Evolutionary conservation across 371 early-diverging fungal genomes (phyloP).

Genomic region (Actinomucor elegans): DNA sequence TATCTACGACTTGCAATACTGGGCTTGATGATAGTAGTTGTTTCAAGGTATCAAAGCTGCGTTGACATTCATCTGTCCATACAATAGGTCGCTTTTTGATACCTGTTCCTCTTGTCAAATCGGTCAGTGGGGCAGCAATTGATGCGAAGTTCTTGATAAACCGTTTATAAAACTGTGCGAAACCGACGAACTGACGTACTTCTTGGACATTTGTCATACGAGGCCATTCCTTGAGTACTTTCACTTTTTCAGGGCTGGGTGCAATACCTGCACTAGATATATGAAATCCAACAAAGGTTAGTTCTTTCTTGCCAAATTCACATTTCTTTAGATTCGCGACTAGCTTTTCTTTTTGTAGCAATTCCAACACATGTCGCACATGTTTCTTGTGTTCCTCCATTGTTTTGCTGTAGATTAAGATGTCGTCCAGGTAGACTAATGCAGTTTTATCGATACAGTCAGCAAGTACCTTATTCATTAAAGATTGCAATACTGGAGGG

Average conservation of each 20-base stretch:
- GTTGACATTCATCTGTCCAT: no score
- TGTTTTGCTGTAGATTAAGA: conserved; percentile 51
- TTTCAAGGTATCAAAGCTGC: conserved; percentile 9
- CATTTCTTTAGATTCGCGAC: conserved; percentile 54
- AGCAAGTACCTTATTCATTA: conserved; percentile 38
- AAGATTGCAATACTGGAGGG: conserved; percentile 42
- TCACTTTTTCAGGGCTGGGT: conserved; percentile 26
- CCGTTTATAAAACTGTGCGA: conserved; percentile 32
- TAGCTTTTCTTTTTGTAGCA: conserved; percentile 33
- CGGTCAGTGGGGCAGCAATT: background rate
- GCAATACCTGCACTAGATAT: conserved; percentile 29
- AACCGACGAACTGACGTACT: conserved; percentile 36
- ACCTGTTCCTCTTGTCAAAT: no score
- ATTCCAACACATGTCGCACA: conserved; percentile 29
- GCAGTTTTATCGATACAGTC: conserved; percentile 34
- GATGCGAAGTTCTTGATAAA: conserved; percentile 33
- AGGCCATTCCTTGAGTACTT: conserved; percentile 33
- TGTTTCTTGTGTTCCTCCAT: conserved; percentile 48
- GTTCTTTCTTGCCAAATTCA: conserved; percentile 28
- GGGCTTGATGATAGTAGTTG: conserved; percentile 11
- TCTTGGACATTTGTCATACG: conserved; percentile 35
- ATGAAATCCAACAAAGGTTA: conserved; percentile 48
- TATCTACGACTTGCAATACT: conserved; percentile 27
- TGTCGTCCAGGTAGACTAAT: conserved; percentile 58
- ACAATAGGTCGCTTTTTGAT: no score